Base-by-base conservation (phyloP, 805 yeast species). In the Candida verbasci region DNA sequence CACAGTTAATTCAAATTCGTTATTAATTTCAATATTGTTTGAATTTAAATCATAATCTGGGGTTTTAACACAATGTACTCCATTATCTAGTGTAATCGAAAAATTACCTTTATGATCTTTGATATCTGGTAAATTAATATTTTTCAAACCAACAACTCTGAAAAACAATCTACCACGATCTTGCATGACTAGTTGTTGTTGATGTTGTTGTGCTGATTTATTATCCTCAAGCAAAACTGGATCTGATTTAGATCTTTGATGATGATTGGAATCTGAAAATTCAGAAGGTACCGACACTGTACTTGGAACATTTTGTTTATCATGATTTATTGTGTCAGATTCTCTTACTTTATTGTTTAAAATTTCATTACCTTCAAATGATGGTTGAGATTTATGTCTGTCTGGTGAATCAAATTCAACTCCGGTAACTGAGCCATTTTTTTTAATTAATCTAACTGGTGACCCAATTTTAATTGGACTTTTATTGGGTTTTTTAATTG, bases 1-100 rank as follows among this genome's bases (percentile, higher is more conserved):
- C 17, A 82, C 82, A 3, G 80, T 68, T 44, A 82, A 62, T 56
- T 87, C 96, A 55, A 86, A 86, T 51, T 89, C 96, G 50, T 84
- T 86, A 32, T 72, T 72, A 35, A 86, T 60, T 9, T 60, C 41
- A 24, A 70, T 58, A 22, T 49, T 48, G 14, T 54, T 45, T n/a
- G 50, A 35, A 3, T 52, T 47, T 37, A 74, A 45, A 17, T 50
- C 48, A 47, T 72, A 70, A 56, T 72, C 68, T 7, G 79, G 74
- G 0, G 95, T 86, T 24, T 79, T 74, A 32, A 86, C 73, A 40
- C 86, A 74, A 52, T 88, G 94, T 25, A 78, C 76, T 5, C 95
- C 95, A 53, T 88, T 88, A 54, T 88, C 96, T 37, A 82, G 60
- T 4, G 77, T 72, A 14, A 79, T 45, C 35, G 72, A 68, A 52